Base-by-base conservation (phyloP, 306 rosid genomes). In the Erythrophleum fordii region DNA sequence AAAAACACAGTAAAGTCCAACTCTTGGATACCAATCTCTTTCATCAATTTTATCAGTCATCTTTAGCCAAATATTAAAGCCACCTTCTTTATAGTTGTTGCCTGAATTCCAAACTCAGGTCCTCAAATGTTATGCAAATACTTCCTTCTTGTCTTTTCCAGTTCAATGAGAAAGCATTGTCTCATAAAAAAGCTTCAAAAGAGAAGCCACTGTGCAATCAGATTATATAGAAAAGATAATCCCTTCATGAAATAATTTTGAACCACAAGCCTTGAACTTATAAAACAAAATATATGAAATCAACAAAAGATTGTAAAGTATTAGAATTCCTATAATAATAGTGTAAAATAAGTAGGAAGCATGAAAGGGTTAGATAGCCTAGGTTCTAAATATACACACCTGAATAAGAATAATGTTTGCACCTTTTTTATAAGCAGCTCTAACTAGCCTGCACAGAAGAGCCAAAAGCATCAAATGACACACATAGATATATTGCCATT, bases 351-450 rank as follows among this genome's bases (percentile, higher is more conserved):
- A 73, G 58, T 52, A 52, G 60, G 42, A 62, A 74, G 53, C 72
- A 62, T 10, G 20, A 11, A 35, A 81, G 51, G 29, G 72, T 13
- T 59, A 35, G 16, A 26, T 35, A 60, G 35, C 66, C 61, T 16
- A 22, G 67, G 77, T 73, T 77, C 48, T 61, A 73, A 77, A 59
- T 7, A 73, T 41, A n/a, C 88, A 65, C 52, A 93, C 99, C 95
- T 95, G 99, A 82, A 95, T 88, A 44, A 95, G 98, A 82, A 95
- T 78, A 48, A 95, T 91, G 79, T 89, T 90, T 48, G 98, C 98
- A 60, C 99, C 99, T 73, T 82, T 84, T 23, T 86, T 83, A 85
- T 95, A 97, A 69, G 97, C 98, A 77, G 83, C 92, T 93, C 98
- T 87, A 80, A 95, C 91, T 49, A 93, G 85, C 88, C 99, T 95